Percentiles rank a stretch among this genome's conserved stretches.
Evolutionary conservation across 495 filamentous ascomycete species (phyloP).

Genomic region (Penicillium mononematosum): DNA sequence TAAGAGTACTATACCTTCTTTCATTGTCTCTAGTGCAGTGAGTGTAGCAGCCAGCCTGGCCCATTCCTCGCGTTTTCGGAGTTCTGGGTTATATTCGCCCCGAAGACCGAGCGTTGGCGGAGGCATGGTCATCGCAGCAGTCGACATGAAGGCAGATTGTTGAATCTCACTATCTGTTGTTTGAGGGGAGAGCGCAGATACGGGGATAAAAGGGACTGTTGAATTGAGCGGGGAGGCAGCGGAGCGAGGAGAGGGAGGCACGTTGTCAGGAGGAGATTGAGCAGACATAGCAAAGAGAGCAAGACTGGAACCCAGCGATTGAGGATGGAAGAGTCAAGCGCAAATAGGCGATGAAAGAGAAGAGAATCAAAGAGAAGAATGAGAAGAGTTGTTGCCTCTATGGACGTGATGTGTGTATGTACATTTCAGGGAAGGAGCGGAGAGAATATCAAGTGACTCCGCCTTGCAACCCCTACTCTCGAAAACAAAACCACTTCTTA

Average conservation of each 20-base stretch:
- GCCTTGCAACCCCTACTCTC: background rate
- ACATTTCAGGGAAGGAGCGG: constrained; percentile 6
- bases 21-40: background rate
- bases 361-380: background rate
- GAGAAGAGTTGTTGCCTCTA: constrained; percentile 2
- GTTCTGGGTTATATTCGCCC: constrained; percentile 15
- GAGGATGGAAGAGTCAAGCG: background rate
- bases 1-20: background rate
- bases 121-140: background rate
- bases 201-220: background rate
- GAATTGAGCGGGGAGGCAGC: background rate
- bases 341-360: background rate
- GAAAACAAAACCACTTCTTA: background rate
- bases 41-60: background rate
- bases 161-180: background rate
- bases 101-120: background rate
- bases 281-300: background rate
- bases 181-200: background rate
- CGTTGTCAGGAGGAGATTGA: background rate
- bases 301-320: background rate
- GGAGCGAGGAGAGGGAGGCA: background rate
- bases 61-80: background rate
- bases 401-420: constrained; percentile 3
- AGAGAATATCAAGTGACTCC: background rate
- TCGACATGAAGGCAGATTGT: background rate